Evolutionary conservation across 1,284 basidiomycete genomes (phyloP).

Genomic region (Phenoliferia sp.): DNA sequence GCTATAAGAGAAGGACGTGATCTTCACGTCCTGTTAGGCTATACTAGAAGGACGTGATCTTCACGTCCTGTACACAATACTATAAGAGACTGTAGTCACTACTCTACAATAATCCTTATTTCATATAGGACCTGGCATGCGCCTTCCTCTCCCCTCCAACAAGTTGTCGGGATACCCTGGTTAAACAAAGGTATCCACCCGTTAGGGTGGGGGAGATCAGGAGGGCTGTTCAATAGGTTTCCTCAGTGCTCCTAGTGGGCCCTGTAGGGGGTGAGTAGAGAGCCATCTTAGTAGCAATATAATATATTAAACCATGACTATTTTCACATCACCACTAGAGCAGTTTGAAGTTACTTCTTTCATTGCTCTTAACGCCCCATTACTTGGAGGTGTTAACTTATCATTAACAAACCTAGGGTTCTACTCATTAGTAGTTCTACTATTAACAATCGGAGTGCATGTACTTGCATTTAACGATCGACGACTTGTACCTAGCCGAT

Average conservation of each 20-base stretch:
- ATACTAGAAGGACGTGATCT: no score
- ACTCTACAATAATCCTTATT: constrained; percentile 4
- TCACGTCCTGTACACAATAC: constrained; percentile 12
- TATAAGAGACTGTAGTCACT: constrained; percentile 14
- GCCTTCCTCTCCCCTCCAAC: no score
- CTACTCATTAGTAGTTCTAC: constrained; percentile 41
- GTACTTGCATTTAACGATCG: constrained; percentile 41
- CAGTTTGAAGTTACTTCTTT: constrained; percentile 43
- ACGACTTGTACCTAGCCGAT: constrained; percentile 42
- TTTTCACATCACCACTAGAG: constrained; percentile 43
- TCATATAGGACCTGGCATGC: no score
- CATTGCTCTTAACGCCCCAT: constrained; percentile 38
- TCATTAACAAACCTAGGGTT: constrained; percentile 43
- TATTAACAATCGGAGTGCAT: constrained; percentile 40
- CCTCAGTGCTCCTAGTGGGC: no score
- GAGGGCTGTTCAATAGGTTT: no score
- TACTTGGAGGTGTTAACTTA: constrained; percentile 41
- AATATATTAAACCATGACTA: constrained; percentile 25
- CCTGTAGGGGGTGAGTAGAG: constrained; percentile 26
- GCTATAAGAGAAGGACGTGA: no score
- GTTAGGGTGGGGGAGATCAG: no score
- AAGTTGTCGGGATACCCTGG: no score
- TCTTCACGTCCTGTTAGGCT: no score
- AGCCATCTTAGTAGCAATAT: constrained; percentile 32
- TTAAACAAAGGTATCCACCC: no score